Base-by-base conservation (phyloP, 1,284 basidiomycete genomes). In the Prillingera fragicola region DNA sequence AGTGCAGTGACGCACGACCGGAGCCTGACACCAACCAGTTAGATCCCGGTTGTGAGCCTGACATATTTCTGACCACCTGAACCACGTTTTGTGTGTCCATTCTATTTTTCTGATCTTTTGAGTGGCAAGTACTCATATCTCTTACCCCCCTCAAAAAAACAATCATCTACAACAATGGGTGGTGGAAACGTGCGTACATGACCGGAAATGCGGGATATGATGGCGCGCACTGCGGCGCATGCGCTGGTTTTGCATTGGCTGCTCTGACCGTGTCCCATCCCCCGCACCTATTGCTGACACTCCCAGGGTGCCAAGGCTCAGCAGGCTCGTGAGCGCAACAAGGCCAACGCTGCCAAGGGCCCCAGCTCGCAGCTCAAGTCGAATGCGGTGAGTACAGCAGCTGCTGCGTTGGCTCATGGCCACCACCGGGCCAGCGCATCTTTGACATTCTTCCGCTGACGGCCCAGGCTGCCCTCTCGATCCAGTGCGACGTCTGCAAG, bases 401-500 rank as follows among this genome's bases (percentile, higher is more conserved):
- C n/a, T 26, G 33, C 8, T n/a, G 17, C 13, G 36, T 27, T 13
- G n/a, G n/a, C n/a, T n/a, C n/a, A n/a, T n/a, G n/a, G n/a, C n/a
- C n/a, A n/a, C n/a, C n/a, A n/a, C n/a, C n/a, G n/a, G n/a, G n/a
- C n/a, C n/a, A n/a, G n/a, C n/a, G n/a, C n/a, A n/a, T n/a, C n/a
- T 28, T n/a, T 28, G 9, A 9, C 26, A 8, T 18, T 24, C 22
- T 21, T 21, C 15, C 15, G 14, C 41, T 45, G 6, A 48, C 19
- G n/a, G 7, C 15, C 23, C 37, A 70, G 62, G 71, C 73, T 6
- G 72, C 75, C 18, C 67, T 68, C 48, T 68, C 60, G 37, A 72
- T 75, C 53, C 66, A 73, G 58, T 77, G 75, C 55, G 59, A 60
- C 26, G 62, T 67, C 29, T 77, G 75, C 58, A 69, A 67, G 52